A percentile compares a stretch with the other conserved stretches of the same genome.
phyloP scores from a whole-genome alignment of 1,139 yeast genomes.

The Kodamaea derodonti region DNA sequence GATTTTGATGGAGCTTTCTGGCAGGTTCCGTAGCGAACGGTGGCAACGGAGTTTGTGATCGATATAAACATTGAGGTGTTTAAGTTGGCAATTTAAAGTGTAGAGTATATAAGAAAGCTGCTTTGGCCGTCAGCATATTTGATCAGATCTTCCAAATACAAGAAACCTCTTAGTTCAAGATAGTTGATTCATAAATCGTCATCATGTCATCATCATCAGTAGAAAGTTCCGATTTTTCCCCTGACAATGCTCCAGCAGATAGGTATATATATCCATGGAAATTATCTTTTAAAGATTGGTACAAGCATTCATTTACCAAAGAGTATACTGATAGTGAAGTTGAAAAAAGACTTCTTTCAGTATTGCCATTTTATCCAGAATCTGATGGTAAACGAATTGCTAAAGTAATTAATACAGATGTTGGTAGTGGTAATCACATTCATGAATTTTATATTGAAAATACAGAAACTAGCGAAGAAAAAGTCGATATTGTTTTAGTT shows the following conservation, averaged over 20 bases:
- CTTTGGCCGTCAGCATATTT: too few species aligned
- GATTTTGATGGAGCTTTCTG: background rate
- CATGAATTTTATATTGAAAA: slow-evolving; percentile 55
- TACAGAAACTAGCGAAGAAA: slow-evolving; percentile 16
- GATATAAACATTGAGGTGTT: background rate
- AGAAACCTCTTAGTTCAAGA: too few species aligned
- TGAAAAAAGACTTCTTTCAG: slow-evolving; percentile 36
- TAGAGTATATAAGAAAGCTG: too few species aligned
- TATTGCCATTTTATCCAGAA: slow-evolving; percentile 57
- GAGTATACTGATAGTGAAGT: slow-evolving; percentile 26
- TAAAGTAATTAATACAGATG: slow-evolving; percentile 40
- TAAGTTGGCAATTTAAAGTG: too few species aligned
- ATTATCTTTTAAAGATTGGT: slow-evolving; percentile 38
- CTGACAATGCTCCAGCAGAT: background rate
- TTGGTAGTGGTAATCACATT: slow-evolving; percentile 31
- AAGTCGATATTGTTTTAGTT: slow-evolving; percentile 36
- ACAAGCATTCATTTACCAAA: slow-evolving; percentile 25
- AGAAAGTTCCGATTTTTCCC: background rate
- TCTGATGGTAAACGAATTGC: slow-evolving; percentile 50
- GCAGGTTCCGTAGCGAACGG: background rate
- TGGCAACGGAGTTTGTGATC: background rate
- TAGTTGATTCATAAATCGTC: too few species aligned
- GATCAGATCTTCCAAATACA: too few species aligned
- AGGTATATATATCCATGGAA: slow-evolving; percentile 22
- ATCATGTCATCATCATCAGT: background rate